Conservation (phyloP, 1,139 yeast species). For the Scheffersomyces titani region DNA sequence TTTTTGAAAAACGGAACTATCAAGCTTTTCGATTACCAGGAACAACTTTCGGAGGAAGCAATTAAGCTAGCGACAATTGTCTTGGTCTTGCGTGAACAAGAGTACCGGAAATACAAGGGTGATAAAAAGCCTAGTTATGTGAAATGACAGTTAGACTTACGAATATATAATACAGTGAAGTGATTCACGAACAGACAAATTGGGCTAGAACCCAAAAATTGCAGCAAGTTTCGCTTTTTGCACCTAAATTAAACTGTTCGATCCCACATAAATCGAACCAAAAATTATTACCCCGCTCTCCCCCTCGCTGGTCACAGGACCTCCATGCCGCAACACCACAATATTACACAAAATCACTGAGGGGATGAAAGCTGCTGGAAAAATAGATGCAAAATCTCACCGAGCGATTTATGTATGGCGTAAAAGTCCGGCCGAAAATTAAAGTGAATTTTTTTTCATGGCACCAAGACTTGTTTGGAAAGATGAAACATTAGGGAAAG, state of each 20-base stretch:
- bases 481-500: neutral
- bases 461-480: neutral
- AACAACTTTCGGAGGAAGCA: constrained; percentile 19
- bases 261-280: neutral
- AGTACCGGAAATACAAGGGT: constrained; percentile 39
- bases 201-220: neutral
- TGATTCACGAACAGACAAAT: neutral
- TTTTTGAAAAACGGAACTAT: constrained; percentile 30
- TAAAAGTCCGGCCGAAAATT: neutral
- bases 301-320: neutral
- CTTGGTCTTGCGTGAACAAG: constrained; percentile 41
- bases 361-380: neutral
- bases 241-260: neutral
- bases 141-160: neutral
- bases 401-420: too few relatives aligned
- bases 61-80: constrained; percentile 30
- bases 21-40: constrained; percentile 26
- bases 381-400: neutral
- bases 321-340: neutral
- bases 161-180: neutral
- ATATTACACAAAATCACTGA: neutral
- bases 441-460: neutral
- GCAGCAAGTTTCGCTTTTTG: neutral
- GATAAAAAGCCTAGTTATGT: constrained; percentile 22
- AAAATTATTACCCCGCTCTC: neutral